Evolutionary conservation across 2,329 filamentous ascomycete genomes (phyloP).

Genomic region (Diaporthe sp.): DNA sequence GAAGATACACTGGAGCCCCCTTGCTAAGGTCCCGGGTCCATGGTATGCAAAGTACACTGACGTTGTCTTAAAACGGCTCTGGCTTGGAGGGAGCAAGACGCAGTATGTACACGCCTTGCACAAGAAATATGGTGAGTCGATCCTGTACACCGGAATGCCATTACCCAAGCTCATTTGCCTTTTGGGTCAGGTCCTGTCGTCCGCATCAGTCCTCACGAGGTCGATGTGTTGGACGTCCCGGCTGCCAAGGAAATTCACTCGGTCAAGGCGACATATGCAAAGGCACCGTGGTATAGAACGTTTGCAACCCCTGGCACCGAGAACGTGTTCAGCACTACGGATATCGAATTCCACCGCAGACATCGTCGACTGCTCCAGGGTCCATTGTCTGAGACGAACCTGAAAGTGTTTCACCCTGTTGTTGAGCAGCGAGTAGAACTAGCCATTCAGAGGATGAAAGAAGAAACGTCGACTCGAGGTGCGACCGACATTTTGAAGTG

Average conservation of each 20-base stretch:
- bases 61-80: constrained; percentile 31
- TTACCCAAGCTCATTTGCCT: background rate
- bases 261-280: constrained; percentile 43
- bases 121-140: constrained; percentile 38
- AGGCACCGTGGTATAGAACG: constrained; percentile 39
- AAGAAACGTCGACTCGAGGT: constrained; percentile 52
- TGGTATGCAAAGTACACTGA: constrained; percentile 42
- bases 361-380: constrained; percentile 54
- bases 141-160: too few relatives aligned
- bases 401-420: constrained; percentile 45
- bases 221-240: constrained; percentile 40
- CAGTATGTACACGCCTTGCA: constrained; percentile 41
- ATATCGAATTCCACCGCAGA: constrained; percentile 51
- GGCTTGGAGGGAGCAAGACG: constrained; percentile 33
- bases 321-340: constrained; percentile 53
- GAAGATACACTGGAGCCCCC: background rate
- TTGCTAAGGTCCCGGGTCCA: constrained; percentile 36
- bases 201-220: constrained; percentile 40
- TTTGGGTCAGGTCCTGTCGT: constrained; percentile 38
- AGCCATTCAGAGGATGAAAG: constrained; percentile 53
- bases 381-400: constrained; percentile 49
- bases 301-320: constrained; percentile 16
- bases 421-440: constrained; percentile 51
- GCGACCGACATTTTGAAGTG: constrained; percentile 61
- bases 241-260: constrained; percentile 42